phyloP scores from a whole-genome alignment of 441 rosid genomes.

The Gossypium davidsonii region DNA sequence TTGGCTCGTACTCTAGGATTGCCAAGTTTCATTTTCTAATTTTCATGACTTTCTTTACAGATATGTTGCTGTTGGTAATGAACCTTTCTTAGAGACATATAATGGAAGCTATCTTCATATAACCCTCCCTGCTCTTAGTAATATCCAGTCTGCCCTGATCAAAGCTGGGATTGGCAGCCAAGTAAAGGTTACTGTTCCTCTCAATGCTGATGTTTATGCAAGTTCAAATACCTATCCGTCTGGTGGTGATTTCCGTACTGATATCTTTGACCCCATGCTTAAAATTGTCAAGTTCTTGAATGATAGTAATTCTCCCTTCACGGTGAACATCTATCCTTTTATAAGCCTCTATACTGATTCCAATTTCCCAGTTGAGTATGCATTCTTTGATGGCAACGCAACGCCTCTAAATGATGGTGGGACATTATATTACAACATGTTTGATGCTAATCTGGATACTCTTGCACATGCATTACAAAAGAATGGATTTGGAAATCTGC shows the following conservation, averaged over 20 bases:
- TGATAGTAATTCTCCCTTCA: slow-evolving; percentile 61
- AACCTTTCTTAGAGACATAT: slow-evolving; percentile 80
- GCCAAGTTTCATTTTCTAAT: neutral
- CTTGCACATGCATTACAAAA: slow-evolving; percentile 67
- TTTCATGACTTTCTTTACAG: slow-evolving; percentile 28
- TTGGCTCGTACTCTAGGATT: neutral
- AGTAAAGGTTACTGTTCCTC: slow-evolving; percentile 75
- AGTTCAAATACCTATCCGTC: slow-evolving; percentile 49
- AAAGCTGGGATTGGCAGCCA: slow-evolving; percentile 68
- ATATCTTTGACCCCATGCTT: slow-evolving; percentile 71
- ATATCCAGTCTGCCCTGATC: slow-evolving; percentile 67
- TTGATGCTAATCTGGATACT: slow-evolving; percentile 88
- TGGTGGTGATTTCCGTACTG: slow-evolving; percentile 86
- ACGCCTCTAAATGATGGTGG: slow-evolving; percentile 65
- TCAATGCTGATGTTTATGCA: slow-evolving; percentile 77
- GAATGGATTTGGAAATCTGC: slow-evolving; percentile 77
- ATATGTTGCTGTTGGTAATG: slow-evolving; percentile 91
- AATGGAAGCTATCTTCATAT: slow-evolving; percentile 64
- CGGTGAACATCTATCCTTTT: slow-evolving; percentile 91
- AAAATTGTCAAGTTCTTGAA: slow-evolving; percentile 71
- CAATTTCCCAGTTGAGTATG: slow-evolving; percentile 82
- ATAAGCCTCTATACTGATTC: slow-evolving; percentile 69
- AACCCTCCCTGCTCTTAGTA: slow-evolving; percentile 78
- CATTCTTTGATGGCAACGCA: slow-evolving; percentile 83
- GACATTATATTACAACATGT: slow-evolving; percentile 62